Percentiles rank a stretch among this genome's conserved stretches.
phyloP scores from a whole-genome alignment of 495 filamentous ascomycete genomes.

The Penicillium subrubescens region DNA sequence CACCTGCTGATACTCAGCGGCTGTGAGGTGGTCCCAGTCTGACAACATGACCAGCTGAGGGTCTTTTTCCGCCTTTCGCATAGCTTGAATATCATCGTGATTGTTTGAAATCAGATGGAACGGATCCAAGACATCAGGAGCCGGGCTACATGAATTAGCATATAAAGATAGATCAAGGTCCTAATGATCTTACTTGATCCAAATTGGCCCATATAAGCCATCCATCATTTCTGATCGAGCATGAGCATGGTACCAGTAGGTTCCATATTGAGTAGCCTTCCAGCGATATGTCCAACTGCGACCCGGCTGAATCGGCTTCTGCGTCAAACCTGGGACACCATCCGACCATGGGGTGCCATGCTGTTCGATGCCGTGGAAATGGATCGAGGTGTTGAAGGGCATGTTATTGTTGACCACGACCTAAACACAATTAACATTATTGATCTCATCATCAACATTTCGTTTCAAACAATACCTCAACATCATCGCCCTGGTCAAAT shows the following conservation, averaged over 20 bases:
- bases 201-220: slow-evolving; percentile 53
- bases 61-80: slow-evolving; percentile 48
- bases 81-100: slow-evolving; percentile 40
- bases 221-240: slow-evolving; percentile 48
- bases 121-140: slow-evolving; percentile 34
- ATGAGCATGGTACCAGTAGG: slow-evolving; percentile 53
- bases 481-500: slow-evolving; percentile 57
- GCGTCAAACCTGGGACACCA: slow-evolving; percentile 51
- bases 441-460: slow-evolving; percentile 5
- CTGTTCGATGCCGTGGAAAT: slow-evolving; percentile 48
- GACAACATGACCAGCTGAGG: slow-evolving; percentile 52
- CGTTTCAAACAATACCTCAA: slow-evolving; percentile 43
- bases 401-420: slow-evolving; percentile 50
- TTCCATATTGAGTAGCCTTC: slow-evolving; percentile 30
- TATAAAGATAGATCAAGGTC: neutral
- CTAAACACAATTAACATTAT: slow-evolving; percentile 1
- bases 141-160: slow-evolving; percentile 31
- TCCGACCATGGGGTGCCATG: slow-evolving; percentile 47
- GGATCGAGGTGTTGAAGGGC: slow-evolving; percentile 51
- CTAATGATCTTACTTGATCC: slow-evolving; percentile 34
- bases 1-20: slow-evolving; percentile 42
- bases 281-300: slow-evolving; percentile 51
- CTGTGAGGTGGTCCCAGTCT: slow-evolving; percentile 56
- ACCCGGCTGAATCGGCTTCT: slow-evolving; percentile 49
- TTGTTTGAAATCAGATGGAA: slow-evolving; percentile 51